Percentiles rank a stretch among this genome's conserved stretches.
These are phyloP conservation scores for Deinandra increscens DNA, from an alignment of 129 eudicot genomes.

Conservation along the genomic window DNA sequence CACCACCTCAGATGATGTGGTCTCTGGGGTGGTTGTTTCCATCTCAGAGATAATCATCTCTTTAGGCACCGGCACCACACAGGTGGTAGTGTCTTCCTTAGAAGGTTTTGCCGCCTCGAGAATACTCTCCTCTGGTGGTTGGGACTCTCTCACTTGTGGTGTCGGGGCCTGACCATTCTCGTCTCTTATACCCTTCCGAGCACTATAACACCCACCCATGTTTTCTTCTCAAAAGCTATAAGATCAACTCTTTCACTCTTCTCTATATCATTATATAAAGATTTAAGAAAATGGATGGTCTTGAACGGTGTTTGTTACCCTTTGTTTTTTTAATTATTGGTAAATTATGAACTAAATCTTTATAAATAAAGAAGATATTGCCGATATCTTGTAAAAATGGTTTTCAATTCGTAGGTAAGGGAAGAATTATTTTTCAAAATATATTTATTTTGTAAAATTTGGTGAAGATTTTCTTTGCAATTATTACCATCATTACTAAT, in stretches of 20 bases:
- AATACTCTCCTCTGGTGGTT: too few relatives aligned
- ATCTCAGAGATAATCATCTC: slow-evolving; percentile 4
- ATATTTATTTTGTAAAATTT: not conserved
- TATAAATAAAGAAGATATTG: not conserved
- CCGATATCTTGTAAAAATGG: slow-evolving; percentile 4
- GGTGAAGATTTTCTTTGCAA: not conserved
- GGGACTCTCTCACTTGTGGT: slow-evolving; percentile 1
- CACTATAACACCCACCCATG: slow-evolving; percentile 43
- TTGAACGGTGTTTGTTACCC: not conserved
- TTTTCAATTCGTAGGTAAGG: not conserved
- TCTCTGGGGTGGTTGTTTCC: not conserved
- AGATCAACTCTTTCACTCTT: slow-evolving; percentile 21
- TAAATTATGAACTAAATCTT: not conserved
- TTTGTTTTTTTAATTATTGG: not conserved
- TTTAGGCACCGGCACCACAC: not conserved
- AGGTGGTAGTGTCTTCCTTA: not conserved
- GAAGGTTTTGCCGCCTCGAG: too few relatives aligned
- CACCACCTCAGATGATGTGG: too few relatives aligned
- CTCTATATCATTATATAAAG: not conserved
- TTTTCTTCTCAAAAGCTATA: not conserved
- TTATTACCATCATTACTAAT: not conserved
- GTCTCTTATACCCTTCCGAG: slow-evolving; percentile 20
- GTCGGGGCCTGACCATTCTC: slow-evolving; percentile 11
- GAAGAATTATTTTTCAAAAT: not conserved
- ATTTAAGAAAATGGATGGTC: slow-evolving; percentile 20